Conservation (phyloP, 1,284 basidiomycete genomes). For the Amylostereum chailletii region DNA sequence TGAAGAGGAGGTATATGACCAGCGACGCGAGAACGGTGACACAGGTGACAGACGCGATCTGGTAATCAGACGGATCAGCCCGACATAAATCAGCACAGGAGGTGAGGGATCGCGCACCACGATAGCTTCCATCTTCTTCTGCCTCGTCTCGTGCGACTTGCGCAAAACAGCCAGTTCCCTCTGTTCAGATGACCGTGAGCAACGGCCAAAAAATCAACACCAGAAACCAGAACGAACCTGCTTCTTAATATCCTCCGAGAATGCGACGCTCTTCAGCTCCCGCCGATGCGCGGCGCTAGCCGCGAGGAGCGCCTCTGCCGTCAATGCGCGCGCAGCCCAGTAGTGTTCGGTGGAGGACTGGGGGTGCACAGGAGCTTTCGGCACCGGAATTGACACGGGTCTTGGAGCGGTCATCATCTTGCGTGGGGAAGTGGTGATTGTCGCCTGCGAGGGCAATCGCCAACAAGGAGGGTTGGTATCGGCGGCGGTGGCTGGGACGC, state of each 20-base stretch:
- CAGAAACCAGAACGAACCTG: slow-evolving; percentile 25
- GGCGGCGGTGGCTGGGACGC: no score
- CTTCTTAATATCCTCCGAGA: slow-evolving; percentile 34
- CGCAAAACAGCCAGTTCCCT: slow-evolving; percentile 30
- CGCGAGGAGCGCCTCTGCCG: slow-evolving; percentile 47
- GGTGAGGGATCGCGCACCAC: slow-evolving; percentile 30
- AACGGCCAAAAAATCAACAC: background rate
- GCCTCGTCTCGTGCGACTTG: slow-evolving; percentile 33
- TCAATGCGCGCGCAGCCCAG: slow-evolving; percentile 53
- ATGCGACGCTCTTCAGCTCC: slow-evolving; percentile 33
- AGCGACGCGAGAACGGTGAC: slow-evolving; percentile 32
- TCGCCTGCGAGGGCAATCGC: no score
- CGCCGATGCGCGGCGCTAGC: slow-evolving; percentile 35
- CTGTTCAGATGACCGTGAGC: slow-evolving; percentile 20
- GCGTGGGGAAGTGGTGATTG: no score
- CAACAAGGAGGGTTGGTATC: no score
- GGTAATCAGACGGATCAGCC: background rate
- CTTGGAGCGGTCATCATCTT: no score
- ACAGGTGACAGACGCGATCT: slow-evolving; percentile 34
- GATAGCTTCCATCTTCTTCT: slow-evolving; percentile 39
- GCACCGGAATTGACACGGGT: background rate
- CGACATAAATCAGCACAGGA: background rate
- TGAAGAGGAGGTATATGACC: slow-evolving; percentile 30
- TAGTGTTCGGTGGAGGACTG: slow-evolving; percentile 37
- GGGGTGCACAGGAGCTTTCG: slow-evolving; percentile 13